These are phyloP conservation scores for Alternaria alternata DNA, from an alignment of 2,329 filamentous ascomycete species.

Conservation along the genomic window DNA sequence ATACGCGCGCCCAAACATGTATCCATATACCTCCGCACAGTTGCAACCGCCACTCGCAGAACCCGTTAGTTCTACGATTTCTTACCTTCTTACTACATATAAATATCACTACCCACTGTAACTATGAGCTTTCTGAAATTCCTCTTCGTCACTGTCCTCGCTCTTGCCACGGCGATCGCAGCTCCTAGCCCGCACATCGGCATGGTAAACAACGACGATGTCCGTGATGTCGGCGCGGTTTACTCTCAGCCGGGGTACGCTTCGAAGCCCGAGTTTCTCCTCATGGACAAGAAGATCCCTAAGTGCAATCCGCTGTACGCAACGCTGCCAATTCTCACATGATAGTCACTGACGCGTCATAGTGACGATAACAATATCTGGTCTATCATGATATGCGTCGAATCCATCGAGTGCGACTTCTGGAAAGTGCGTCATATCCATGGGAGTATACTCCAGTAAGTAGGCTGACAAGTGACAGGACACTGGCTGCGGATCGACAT, in stretches of 20 bases:
- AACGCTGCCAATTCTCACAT: not conserved
- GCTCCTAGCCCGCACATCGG: conserved; percentile 24
- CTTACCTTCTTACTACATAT: not conserved
- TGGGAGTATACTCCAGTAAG: no score
- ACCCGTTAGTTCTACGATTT: no score
- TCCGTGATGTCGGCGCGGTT: conserved; percentile 29
- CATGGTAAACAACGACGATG: conserved; percentile 27
- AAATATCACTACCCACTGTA: not conserved
- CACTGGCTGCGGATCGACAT: not conserved
- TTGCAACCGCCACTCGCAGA: no score
- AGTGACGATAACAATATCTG: conserved; percentile 3
- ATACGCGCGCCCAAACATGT: not conserved
- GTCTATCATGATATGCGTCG: conserved; percentile 23
- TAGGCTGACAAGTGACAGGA: not conserved
- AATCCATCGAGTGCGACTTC: conserved; percentile 16
- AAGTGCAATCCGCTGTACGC: conserved; percentile 22
- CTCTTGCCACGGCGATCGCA: not conserved
- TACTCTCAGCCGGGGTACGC: conserved; percentile 19
- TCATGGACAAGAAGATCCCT: conserved; percentile 17
- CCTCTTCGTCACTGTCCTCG: not conserved
- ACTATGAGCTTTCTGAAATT: not conserved
- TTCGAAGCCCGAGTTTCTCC: conserved; percentile 16
- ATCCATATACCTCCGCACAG: not conserved
- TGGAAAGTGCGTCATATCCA: conserved; percentile 8
- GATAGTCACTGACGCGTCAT: not conserved